Percentiles rank a stretch among this genome's conserved stretches.
phyloP scores from a whole-genome alignment of 2,329 filamentous ascomycete species.

The Reticulascus tulasneorum region DNA sequence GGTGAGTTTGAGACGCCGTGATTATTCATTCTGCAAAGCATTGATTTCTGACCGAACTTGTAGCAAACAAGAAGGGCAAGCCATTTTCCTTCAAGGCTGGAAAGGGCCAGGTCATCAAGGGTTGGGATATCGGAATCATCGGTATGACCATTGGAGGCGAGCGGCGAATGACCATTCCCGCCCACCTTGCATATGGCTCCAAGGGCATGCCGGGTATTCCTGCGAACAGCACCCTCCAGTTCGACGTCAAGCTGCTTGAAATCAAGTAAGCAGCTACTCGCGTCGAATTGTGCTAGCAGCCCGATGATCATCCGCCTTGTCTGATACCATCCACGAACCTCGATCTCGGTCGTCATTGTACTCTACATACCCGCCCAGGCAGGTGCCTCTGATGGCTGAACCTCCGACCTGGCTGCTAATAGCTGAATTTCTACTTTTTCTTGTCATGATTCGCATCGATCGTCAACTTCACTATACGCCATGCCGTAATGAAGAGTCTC shows the following conservation, averaged over 20 bases:
- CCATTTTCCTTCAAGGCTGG: slow-evolving; percentile 96
- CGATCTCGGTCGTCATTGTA: no score
- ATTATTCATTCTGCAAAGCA: slow-evolving; percentile 1
- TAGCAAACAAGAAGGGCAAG: slow-evolving; percentile 98
- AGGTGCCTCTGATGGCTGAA: no score
- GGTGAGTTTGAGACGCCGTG: slow-evolving; percentile 61
- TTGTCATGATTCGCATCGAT: slow-evolving; percentile 14
- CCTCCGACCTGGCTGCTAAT: no score
- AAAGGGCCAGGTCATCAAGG: slow-evolving; percentile 94
- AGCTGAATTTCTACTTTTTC: slow-evolving; percentile 4
- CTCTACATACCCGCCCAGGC: slow-evolving; percentile 8
- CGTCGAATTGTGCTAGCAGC: no score
- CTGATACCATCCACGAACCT: no score
- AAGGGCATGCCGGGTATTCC: slow-evolving; percentile 81
- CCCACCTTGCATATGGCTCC: slow-evolving; percentile 84
- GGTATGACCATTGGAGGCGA: slow-evolving; percentile 94
- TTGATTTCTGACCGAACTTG: slow-evolving; percentile 6
- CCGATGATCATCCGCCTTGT: no score
- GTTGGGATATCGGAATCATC: slow-evolving; percentile 91
- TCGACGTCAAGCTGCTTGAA: slow-evolving; percentile 83
- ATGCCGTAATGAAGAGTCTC: slow-evolving; percentile 40
- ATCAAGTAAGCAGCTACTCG: slow-evolving; percentile 60
- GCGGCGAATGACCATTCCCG: slow-evolving; percentile 85
- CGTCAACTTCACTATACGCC: slow-evolving; percentile 24
- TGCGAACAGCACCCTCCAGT: slow-evolving; percentile 83